Evolutionary conservation across 371 early-diverging fungal genomes (phyloP).

Genomic region (Fennellomyces sp.): DNA sequence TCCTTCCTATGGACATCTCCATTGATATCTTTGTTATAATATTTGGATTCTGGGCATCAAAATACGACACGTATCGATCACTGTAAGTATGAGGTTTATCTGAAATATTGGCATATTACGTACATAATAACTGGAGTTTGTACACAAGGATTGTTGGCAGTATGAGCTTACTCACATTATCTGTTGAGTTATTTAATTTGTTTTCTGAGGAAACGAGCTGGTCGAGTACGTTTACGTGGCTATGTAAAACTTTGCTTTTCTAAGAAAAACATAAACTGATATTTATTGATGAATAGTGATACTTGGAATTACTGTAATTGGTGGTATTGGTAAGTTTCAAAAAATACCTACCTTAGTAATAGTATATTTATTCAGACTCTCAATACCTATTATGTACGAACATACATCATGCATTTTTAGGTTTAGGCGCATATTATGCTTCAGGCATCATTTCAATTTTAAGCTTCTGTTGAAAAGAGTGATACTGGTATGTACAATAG

Average conservation of each 20-base stretch:
- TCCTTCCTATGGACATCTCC: constrained; percentile 55
- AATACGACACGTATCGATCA: no score
- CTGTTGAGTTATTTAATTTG: constrained; percentile 31
- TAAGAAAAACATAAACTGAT: no score
- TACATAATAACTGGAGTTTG: neutral
- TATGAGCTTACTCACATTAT: constrained; percentile 33
- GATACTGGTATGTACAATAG: constrained; percentile 40
- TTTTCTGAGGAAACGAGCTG: constrained; percentile 29
- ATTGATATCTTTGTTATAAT: constrained; percentile 49
- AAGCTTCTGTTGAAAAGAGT: constrained; percentile 40
- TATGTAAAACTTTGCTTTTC: neutral
- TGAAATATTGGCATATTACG: neutral
- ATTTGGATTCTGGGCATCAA: constrained; percentile 38
- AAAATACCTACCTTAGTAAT: no score
- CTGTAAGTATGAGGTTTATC: constrained; percentile 26
- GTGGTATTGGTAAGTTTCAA: constrained; percentile 36
- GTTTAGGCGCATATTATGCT: constrained; percentile 35
- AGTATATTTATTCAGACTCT: no score
- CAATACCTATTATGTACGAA: no score
- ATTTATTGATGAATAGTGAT: no score
- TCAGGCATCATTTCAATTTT: constrained; percentile 46
- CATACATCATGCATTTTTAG: no score
- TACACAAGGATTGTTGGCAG: constrained; percentile 38
- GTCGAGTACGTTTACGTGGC: constrained; percentile 18
- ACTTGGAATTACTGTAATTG: constrained; percentile 43